Evolutionary conservation across 192 early-diverging fungal species (phyloP), one percentile per base, ranked within the genome.

Genomic region (Gryganskiella cystojenkinii): DNA sequence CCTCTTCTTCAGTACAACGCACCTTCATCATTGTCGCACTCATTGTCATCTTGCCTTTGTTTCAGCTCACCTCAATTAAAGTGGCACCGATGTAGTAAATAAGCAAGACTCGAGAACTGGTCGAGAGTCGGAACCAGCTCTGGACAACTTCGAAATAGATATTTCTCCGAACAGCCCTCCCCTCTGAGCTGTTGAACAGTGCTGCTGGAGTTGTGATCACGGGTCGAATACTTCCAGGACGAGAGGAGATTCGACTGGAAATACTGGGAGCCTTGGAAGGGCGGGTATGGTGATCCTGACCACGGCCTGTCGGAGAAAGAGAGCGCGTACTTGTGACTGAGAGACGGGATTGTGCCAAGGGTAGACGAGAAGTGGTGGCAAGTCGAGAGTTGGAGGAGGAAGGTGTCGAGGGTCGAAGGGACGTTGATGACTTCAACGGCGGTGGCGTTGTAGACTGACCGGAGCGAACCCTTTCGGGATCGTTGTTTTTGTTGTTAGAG

Each of bases 81-180:
- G 66, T 78, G 37, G 61, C 61, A 0, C 31, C 33, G 15, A 62
- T 44, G 28, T 78, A 78, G 51, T 78, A 78, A 17, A 50, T 28
- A 35, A 78, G 44, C 25, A 78, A 27, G 4, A 47, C 15, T 33
- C 68, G 68, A 20, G 74, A 78, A 43, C 74, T 69, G 28, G 67
- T 69, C 28, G 65, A 68, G 52, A 78, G 67, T 17, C 54, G 43
- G 34, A 28, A 64, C 74, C 74, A 78, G 3, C 74, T 65, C 10
- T 31, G 17, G 4, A 69, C 61, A 5, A 78, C 49, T 27, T 78
- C 74, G 17, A 19, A 4, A 3, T 64, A 78, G 6, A 78, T 10
- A 40, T 68, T 47, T 30, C 49, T 44, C 1, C 74, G 65, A 25
- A 78, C 37, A 28, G 46, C 35, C 27, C 74, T 35, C 13, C 60